phyloP scores from a whole-genome alignment of 176 grass and related monocot genomes.

The Oryza coarctata region DNA sequence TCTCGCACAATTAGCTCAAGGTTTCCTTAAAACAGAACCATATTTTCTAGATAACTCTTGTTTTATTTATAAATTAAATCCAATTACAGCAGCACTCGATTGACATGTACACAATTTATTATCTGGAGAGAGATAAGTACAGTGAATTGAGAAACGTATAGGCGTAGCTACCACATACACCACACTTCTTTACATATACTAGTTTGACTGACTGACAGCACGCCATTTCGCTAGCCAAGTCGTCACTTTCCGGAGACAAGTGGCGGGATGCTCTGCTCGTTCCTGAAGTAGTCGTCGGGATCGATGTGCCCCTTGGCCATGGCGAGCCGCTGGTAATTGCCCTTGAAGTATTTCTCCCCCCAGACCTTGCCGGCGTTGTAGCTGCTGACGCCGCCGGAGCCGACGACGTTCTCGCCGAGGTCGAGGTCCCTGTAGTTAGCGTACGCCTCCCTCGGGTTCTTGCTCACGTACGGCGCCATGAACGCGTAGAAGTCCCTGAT shows the following conservation, averaged over 20 bases:
- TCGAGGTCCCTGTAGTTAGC: slow-evolving; percentile 60
- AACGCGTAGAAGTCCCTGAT: slow-evolving; percentile 35
- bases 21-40: too few relatives aligned
- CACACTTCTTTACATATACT: not conserved
- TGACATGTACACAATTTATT: too few relatives aligned
- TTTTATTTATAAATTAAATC: too few relatives aligned
- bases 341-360: slow-evolving; percentile 46
- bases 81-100: too few relatives aligned
- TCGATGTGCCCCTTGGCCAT: slow-evolving; percentile 37
- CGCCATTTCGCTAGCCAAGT: not conserved
- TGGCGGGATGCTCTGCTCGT: slow-evolving; percentile 60
- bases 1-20: too few relatives aligned
- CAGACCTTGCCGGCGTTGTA: slow-evolving; percentile 43
- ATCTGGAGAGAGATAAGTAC: not conserved
- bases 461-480: slow-evolving; percentile 43
- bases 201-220: not conserved
- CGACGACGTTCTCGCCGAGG: slow-evolving; percentile 33
- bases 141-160: not conserved
- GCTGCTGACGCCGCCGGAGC: slow-evolving; percentile 26
- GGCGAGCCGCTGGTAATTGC: slow-evolving; percentile 39
- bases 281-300: slow-evolving; percentile 56
- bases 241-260: not conserved
- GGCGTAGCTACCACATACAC: not conserved
- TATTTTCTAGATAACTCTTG: too few relatives aligned
- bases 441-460: slow-evolving; percentile 46